Percentiles rank a stretch among this genome's conserved stretches.
phyloP scores from a whole-genome alignment of 257 asterid genomes.

The Voacanga thouarsii region DNA sequence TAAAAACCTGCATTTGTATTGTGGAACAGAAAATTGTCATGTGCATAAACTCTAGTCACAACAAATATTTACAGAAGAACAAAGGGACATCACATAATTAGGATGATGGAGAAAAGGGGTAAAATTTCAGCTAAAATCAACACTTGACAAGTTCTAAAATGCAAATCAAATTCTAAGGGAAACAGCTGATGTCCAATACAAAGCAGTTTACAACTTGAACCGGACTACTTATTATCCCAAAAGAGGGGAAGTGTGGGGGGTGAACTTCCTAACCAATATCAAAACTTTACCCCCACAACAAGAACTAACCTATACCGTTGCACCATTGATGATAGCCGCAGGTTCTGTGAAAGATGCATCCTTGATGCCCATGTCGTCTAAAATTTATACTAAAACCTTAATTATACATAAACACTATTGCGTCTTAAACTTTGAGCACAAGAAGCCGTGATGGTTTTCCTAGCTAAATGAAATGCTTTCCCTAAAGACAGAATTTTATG shows the following conservation, averaged over 20 bases:
- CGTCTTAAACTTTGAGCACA: not conserved
- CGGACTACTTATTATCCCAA: not conserved
- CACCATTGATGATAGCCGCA: not conserved
- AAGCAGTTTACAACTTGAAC: not conserved
- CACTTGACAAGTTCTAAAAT: not conserved
- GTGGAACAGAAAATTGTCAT: constrained; percentile 53
- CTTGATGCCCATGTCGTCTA: not conserved
- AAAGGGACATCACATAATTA: not conserved
- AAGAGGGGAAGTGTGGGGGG: not conserved
- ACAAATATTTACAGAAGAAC: not conserved
- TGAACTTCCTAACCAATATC: not conserved
- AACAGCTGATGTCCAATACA: not conserved
- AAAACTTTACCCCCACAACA: no score
- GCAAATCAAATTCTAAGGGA: not conserved
- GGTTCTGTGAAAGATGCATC: not conserved
- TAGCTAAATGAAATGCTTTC: not conserved
- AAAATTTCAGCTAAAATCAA: not conserved
- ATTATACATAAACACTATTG: not conserved
- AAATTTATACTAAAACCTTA: not conserved
- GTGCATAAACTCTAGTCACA: constrained; percentile 28
- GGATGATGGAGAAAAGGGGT: not conserved
- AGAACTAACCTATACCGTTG: not conserved
- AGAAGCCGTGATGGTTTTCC: not conserved
- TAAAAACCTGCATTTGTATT: constrained; percentile 72
- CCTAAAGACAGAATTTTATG: not conserved